Conservation (phyloP, 495 filamentous ascomycete genomes). For the Penicillium riverlandense region DNA sequence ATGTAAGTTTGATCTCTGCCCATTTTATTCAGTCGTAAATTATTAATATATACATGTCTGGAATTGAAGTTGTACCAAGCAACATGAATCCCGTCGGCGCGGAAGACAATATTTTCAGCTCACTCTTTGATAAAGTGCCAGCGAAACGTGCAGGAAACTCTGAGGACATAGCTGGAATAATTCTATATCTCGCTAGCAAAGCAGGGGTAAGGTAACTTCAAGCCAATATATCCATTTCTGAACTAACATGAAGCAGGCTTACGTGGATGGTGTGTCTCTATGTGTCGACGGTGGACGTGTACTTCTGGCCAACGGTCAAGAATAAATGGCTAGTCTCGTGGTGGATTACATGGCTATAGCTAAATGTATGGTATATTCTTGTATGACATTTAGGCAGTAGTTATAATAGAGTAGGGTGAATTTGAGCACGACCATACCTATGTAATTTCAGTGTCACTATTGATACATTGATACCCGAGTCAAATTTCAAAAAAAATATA, state of each 20-base stretch:
- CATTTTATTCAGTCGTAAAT: no score
- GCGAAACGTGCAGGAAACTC: slow-evolving; percentile 29
- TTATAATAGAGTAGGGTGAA: no score
- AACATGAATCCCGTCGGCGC: slow-evolving; percentile 41
- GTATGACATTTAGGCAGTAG: no score
- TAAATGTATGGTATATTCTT: no score
- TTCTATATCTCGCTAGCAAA: slow-evolving; percentile 32
- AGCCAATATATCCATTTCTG: not conserved
- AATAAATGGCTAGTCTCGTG: slow-evolving; percentile 5
- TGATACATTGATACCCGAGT: no score
- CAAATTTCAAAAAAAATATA: no score
- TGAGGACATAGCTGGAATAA: slow-evolving; percentile 33
- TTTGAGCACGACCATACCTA: no score
- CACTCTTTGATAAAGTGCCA: slow-evolving; percentile 36
- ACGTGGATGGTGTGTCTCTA: slow-evolving; percentile 30
- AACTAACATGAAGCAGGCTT: slow-evolving; percentile 16
- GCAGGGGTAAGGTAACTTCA: slow-evolving; percentile 23
- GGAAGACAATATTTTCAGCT: slow-evolving; percentile 35
- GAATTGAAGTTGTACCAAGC: slow-evolving; percentile 30
- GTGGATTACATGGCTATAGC: not conserved
- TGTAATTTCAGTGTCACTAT: no score
- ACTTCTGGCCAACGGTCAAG: slow-evolving; percentile 31
- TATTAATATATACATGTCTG: no score
- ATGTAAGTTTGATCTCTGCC: slow-evolving; percentile 20
- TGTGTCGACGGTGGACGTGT: slow-evolving; percentile 31